Conservation (phyloP, 495 filamentous ascomycete species). For the Penicillium ochrochloron region DNA sequence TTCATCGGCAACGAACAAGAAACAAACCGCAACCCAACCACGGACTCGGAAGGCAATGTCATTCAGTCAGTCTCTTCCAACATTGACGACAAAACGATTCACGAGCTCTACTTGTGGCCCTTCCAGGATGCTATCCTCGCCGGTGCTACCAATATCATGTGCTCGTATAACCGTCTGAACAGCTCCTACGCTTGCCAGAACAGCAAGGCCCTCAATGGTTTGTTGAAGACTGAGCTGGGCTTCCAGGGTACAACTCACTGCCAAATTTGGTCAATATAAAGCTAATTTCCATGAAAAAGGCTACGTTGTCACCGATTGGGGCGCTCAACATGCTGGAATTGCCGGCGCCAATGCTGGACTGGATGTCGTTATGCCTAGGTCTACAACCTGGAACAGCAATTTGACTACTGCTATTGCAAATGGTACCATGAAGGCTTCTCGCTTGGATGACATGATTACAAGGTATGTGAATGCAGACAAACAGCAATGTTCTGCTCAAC, state of each 20-base stretch:
- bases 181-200: constrained; percentile 72
- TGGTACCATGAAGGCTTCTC: constrained; percentile 47
- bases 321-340: constrained; percentile 59
- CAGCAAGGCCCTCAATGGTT: constrained; percentile 56
- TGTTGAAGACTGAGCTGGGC: constrained; percentile 64
- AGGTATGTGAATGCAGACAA: constrained; percentile 42
- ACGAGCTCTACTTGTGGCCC: constrained; percentile 73
- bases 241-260: constrained; percentile 52
- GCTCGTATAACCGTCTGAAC: constrained; percentile 66
- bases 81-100: constrained; percentile 70
- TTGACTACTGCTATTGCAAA: constrained; percentile 57
- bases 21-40: constrained; percentile 60
- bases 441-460: constrained; percentile 62
- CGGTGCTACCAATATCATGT: constrained; percentile 60
- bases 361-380: constrained; percentile 63
- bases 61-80: constrained; percentile 59
- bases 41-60: constrained; percentile 38
- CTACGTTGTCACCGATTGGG: constrained; percentile 62
- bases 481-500: neutral
- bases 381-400: constrained; percentile 49
- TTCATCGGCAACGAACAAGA: constrained; percentile 84
- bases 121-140: constrained; percentile 60
- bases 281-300: constrained; percentile 52
- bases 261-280: neutral
- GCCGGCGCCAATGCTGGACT: constrained; percentile 58